A percentile compares a stretch with the other conserved stretches of the same genome.
Evolutionary conservation across 306 rosid genomes (phyloP).

Genomic region (Erythrophleum fordii): DNA sequence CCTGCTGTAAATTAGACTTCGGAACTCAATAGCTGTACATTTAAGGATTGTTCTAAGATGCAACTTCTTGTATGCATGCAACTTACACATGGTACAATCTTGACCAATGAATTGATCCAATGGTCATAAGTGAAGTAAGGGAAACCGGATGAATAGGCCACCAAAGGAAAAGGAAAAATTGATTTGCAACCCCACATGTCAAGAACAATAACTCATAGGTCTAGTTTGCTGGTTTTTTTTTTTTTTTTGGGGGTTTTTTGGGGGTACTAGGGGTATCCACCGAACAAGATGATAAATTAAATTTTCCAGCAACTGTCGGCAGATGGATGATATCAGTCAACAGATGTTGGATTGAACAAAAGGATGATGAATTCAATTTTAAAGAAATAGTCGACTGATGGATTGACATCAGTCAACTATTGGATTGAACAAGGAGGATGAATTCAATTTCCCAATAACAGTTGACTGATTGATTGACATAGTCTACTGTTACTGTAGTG

Average conservation of each 20-base stretch:
- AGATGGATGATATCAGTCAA: too few relatives aligned
- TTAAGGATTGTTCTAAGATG: not conserved
- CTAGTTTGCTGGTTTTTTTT: not conserved
- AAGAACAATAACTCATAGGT: not conserved
- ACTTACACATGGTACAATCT: not conserved
- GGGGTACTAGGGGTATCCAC: not conserved
- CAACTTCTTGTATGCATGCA: not conserved
- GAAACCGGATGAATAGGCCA: not conserved
- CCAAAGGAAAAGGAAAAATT: not conserved
- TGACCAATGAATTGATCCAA: not conserved
- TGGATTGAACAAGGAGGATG: not conserved
- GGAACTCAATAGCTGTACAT: constrained; percentile 18
- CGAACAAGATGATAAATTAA: not conserved
- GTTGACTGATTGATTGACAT: not conserved
- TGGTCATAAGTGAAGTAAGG: not conserved
- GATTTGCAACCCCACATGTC: not conserved
- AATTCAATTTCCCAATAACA: not conserved
- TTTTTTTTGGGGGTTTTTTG: too few relatives aligned
- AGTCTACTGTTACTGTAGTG: not conserved
- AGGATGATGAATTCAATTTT: not conserved
- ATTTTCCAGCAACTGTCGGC: too few relatives aligned
- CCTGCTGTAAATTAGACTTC: constrained; percentile 54
- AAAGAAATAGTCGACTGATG: not conserved
- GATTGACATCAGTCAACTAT: not conserved
- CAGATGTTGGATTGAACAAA: too few relatives aligned